Evolutionary conservation across 345 rosid genomes (phyloP).

Genomic region (Sonneratia alba): DNA sequence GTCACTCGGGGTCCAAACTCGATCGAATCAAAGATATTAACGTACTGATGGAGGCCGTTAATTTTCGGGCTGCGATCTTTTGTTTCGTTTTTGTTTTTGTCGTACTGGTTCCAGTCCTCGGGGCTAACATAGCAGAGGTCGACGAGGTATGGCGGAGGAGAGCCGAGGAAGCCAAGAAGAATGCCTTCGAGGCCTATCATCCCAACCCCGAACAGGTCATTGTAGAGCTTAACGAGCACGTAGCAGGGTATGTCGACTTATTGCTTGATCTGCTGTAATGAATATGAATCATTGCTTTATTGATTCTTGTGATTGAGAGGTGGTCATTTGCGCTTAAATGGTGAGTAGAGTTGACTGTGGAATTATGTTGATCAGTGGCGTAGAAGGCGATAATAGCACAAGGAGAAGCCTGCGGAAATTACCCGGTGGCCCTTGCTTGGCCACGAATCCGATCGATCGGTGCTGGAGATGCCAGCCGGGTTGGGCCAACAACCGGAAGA

Average conservation of each 20-base stretch:
- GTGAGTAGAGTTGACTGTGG: not conserved
- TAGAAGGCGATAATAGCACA: conserved; percentile 11
- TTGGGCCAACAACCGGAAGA: conserved; percentile 21
- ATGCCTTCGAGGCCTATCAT: conserved; percentile 18
- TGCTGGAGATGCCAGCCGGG: conserved; percentile 33
- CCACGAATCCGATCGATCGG: conserved; percentile 30
- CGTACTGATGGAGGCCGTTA: not conserved
- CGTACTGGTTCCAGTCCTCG: conserved; percentile 1
- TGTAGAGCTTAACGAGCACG: conserved; percentile 12
- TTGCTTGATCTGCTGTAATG: not conserved
- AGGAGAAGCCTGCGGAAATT: conserved; percentile 12
- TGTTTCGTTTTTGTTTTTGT: conserved; percentile 6
- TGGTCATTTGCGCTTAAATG: no score
- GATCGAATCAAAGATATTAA: not conserved
- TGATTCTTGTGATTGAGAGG: not conserved
- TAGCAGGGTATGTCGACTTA: conserved; percentile 12
- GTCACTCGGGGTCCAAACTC: not conserved
- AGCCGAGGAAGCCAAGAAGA: conserved; percentile 19
- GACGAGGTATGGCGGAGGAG: conserved; percentile 31
- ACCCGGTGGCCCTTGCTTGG: conserved; percentile 13
- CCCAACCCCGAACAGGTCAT: conserved; percentile 24
- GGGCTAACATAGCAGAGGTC: conserved; percentile 16
- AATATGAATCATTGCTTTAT: not conserved
- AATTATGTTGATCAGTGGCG: not conserved
- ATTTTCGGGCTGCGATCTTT: not conserved